Base-by-base conservation (phyloP, 192 early-diverging fungal species). In the Entophlyctis helioformis region DNA sequence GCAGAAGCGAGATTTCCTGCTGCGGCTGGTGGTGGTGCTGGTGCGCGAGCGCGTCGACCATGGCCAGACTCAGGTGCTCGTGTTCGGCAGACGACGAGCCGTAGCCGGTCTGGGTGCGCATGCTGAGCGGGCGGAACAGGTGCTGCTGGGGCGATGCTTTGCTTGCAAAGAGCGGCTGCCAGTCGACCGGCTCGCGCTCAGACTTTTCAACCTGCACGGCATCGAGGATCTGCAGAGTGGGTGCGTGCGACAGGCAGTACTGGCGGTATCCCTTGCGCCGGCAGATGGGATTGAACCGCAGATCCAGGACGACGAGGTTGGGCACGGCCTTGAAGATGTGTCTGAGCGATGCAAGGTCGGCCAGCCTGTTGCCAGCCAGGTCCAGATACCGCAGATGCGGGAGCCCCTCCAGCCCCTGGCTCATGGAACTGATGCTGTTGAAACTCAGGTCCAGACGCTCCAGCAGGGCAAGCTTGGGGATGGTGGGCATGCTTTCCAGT, bases 61-160 rank as follows among this genome's bases (percentile, higher is more conserved):
- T n/a, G 22, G 56, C 37, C 13, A 65, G 35, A 23, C 55, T 50
- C 62, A 60, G 63, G 39, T 63, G 72, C 36, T 69, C 65, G 51
- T 64, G 60, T 33, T 69, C 53, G 1, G 64, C 57, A 10, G 65
- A 50, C 3, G 66, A 66, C 19, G 64, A 75, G 7, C 64, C 72
- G 31, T 56, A 58, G 2, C 72, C 72, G 47, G 34, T 52, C 23
- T 66, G 58, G 13, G 72, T 75, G 2, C 72, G 51, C 2, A 72
- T 61, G 31, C 59, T 60, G 0, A 75, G 54, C 15, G 72, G 72
- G 5, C 72, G 59, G 45, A 75, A 75, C 23, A 66, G 56, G 32
- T 75, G 66, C 15, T 51, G 56, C 53, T 75, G 72, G 5, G 56
- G 50, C 3, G 72, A 72, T 18, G 62, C 59, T 39, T 59, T 57